A percentile compares a stretch with the other conserved stretches of the same genome.
Evolutionary conservation across 805 yeast genomes (phyloP).

Genomic region (Teunomyces panamensis): DNA sequence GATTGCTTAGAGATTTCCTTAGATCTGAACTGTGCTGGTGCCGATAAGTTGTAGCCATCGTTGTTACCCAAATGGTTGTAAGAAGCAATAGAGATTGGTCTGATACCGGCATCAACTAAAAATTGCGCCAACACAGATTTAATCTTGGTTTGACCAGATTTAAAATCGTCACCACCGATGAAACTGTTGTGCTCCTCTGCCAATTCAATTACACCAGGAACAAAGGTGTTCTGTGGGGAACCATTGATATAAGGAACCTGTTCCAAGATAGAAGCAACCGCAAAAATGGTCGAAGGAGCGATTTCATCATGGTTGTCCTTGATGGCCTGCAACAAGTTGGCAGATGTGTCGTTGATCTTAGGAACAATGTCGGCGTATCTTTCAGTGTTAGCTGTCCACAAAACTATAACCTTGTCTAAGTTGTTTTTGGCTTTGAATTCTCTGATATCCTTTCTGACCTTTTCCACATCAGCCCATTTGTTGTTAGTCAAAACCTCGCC

Average conservation of each 20-base stretch:
- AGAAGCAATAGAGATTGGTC: slow-evolving; percentile 91
- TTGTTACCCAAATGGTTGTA: slow-evolving; percentile 96
- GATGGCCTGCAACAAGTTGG: slow-evolving; percentile 68
- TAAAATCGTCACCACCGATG: slow-evolving; percentile 97
- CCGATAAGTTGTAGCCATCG: slow-evolving; percentile 88
- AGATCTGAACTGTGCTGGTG: slow-evolving; percentile 91
- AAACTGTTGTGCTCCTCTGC: slow-evolving; percentile 74
- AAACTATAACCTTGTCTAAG: slow-evolving; percentile 82
- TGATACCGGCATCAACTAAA: slow-evolving; percentile 95
- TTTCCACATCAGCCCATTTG: slow-evolving; percentile 90
- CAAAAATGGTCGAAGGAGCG: slow-evolving; percentile 91
- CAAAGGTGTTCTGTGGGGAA: slow-evolving; percentile 96
- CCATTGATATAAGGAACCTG: slow-evolving; percentile 90
- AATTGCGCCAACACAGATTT: slow-evolving; percentile 96
- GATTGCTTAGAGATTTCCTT: slow-evolving; percentile 92
- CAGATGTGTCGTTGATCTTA: slow-evolving; percentile 88
- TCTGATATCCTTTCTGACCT: slow-evolving; percentile 77
- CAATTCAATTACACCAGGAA: slow-evolving; percentile 88
- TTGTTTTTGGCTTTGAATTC: slow-evolving; percentile 68
- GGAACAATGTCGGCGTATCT: slow-evolving; percentile 74
- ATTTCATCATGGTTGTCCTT: slow-evolving; percentile 79
- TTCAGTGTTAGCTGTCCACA: slow-evolving; percentile 98
- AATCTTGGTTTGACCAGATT: slow-evolving; percentile 93
- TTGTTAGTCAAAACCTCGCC: slow-evolving; percentile 53
- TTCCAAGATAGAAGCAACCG: slow-evolving; percentile 89